Evolutionary conservation across 2,329 filamentous ascomycete genomes (phyloP), one percentile per base, ranked within the genome.

Genomic region (Talaromyces sp.): DNA sequence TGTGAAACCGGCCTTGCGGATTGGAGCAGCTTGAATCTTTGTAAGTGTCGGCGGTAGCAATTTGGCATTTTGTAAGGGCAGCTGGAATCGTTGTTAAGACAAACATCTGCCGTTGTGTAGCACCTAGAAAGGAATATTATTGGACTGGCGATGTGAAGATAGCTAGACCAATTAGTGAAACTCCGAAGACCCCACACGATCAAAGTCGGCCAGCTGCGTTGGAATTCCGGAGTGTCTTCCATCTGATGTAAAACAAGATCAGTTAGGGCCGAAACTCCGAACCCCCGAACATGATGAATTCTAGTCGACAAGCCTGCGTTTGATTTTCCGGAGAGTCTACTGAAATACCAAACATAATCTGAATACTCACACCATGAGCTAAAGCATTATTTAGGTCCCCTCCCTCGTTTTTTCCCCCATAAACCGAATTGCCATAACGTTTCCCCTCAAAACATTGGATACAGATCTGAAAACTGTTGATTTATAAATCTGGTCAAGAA

Each of bases 261-360:
- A 43, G n/a, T 43, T 43, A 43, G 38, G 12, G n/a, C 38, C n/a
- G 4, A 43, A 43, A 43, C 38, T 43, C 38, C 38, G 38, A 12
- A 14, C 4, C 4, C 3, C 38, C 38, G 38, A 14, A 43, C 38
- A 43, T 14, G 38, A 14, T 43, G 38, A 43, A 43, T 29, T 29
- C 27, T 8, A 43, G 38, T 43, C n/a, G 38, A 43, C 38, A 43
- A 19, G 85, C 77, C 27, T 29, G 27, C 27, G 27, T 3, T 29
- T 29, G 27, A 29, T 29, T 29, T 29, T 29, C n/a, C 27, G 8
- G 27, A 29, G 27, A 29, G 27, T 29, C 8, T 29, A 3, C 27
- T 29, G 27, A 29, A 29, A 29, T 8, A 29, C 27, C 27, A 29
- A 29, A 29, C 27, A 29, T 29, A 29, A 4, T 29, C 27, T 29